These are phyloP conservation scores for Babesia ovis DNA, from an alignment of 169 alveolate genomes.

Conservation along the genomic window DNA sequence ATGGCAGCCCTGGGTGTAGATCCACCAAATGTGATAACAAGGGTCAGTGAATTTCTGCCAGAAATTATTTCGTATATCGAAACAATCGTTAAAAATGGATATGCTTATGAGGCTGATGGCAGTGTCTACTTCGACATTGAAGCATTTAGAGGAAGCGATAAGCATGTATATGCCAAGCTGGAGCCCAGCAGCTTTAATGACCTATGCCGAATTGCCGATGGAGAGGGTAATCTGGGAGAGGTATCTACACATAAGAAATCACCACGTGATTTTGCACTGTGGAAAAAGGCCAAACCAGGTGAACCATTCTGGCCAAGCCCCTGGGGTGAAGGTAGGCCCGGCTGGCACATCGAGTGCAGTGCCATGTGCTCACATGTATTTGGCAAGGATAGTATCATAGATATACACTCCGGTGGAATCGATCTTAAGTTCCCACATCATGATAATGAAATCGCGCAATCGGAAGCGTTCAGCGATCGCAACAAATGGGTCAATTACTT, in stretches of 20 bases:
- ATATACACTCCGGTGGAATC: slow-evolving; percentile 98
- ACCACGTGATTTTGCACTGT: slow-evolving; percentile 94
- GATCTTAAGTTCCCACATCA: slow-evolving; percentile 99
- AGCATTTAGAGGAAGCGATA: slow-evolving; percentile 80
- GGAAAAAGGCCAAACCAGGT: slow-evolving; percentile 95
- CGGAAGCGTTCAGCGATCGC: slow-evolving; percentile 95
- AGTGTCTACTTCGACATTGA: slow-evolving; percentile 95
- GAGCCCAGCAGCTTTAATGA: slow-evolving; percentile 88
- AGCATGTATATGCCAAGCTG: slow-evolving; percentile 91
- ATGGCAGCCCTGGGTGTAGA: slow-evolving; percentile 89
- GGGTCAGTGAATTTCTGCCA: slow-evolving; percentile 95
- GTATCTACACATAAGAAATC: slow-evolving; percentile 89
- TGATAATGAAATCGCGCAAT: slow-evolving; percentile 98
- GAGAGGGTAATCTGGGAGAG: slow-evolving; percentile 90
- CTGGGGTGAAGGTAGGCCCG: slow-evolving; percentile 99
- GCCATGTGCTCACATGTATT: slow-evolving; percentile 93
- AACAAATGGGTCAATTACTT: slow-evolving; percentile 95
- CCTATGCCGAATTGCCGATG: slow-evolving; percentile 83
- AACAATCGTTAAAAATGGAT: slow-evolving; percentile 89
- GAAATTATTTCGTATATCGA: slow-evolving; percentile 90
- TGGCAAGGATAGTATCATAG: slow-evolving; percentile 88
- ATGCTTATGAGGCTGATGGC: slow-evolving; percentile 94
- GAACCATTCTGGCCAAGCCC: slow-evolving; percentile 99
- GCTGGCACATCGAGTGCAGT: slow-evolving; percentile 99
- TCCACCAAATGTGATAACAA: slow-evolving; percentile 91